phyloP scores from a whole-genome alignment of 345 rosid species.

The Hirschfeldia incana region DNA sequence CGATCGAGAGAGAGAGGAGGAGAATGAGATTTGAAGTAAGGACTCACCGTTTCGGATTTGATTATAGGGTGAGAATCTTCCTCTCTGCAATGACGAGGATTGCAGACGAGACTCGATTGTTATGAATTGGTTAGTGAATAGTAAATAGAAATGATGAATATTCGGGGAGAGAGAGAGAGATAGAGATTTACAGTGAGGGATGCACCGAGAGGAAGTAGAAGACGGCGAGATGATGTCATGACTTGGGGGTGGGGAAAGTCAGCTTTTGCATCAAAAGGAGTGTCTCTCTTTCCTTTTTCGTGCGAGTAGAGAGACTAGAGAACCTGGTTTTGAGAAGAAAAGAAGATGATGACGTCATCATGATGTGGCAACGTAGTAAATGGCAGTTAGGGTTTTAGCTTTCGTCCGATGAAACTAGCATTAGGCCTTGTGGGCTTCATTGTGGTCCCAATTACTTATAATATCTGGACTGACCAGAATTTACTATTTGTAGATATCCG shows the following conservation, averaged over 20 bases:
- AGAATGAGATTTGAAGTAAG: neutral
- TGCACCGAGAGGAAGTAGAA: slow-evolving; percentile 33
- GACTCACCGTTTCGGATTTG: slow-evolving; percentile 45
- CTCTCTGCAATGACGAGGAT: slow-evolving; percentile 47
- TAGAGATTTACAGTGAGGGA: slow-evolving; percentile 31
- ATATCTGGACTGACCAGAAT: no score
- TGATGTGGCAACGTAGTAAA: slow-evolving; percentile 12
- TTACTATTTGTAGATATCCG: neutral
- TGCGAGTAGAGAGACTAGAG: neutral
- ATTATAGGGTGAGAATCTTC: slow-evolving; percentile 15
- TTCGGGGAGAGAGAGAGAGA: neutral
- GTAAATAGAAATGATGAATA: neutral
- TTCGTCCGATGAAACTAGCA: neutral
- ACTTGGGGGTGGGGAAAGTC: slow-evolving; percentile 7
- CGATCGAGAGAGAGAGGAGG: neutral
- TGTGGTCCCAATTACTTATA: neutral
- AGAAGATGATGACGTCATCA: slow-evolving; percentile 23
- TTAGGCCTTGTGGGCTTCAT: slow-evolving; percentile 15
- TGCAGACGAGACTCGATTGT: slow-evolving; percentile 24
- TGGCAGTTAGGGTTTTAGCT: slow-evolving; percentile 30
- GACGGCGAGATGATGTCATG: slow-evolving; percentile 33
- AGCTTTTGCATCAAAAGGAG: neutral
- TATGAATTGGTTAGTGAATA: slow-evolving; percentile 4
- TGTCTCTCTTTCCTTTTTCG: neutral
- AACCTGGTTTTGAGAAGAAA: neutral